Base-by-base conservation (phyloP, 2,329 filamentous ascomycete genomes). In the Colletotrichum gloeosporioides region DNA sequence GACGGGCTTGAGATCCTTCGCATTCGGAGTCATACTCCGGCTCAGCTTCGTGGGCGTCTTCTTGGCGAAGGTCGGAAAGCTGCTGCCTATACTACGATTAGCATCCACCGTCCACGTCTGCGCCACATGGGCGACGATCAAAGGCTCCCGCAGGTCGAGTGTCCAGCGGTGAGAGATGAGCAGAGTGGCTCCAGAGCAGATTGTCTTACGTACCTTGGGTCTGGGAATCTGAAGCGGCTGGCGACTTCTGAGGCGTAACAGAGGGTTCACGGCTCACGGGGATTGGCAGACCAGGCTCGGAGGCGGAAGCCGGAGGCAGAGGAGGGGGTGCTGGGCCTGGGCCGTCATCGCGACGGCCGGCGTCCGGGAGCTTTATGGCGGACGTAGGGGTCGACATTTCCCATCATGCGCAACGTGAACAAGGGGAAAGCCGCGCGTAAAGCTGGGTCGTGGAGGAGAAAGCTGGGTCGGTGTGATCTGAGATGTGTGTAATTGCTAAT, bases 181-280 rank as follows among this genome's bases (percentile, higher is more conserved):
- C 59, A 65, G 9, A 25, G 16, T 34, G 59, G 13, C 25, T 31
- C 70, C 49, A 27, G 31, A 27, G 32, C 27, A 63, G 8, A 36
- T 39, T 8, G 49, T 15, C 9, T 53, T 62, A 74, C 82, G 70
- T 82, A 85, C 83, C 82, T 78, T 81, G 80, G 36, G 80, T 70
- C 36, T 84, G 80, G 36, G 80, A 73, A 36, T 84, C 83, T 75
- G 82, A 79, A 63, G 69, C 77, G 36, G 79, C 80, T 71, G 83
- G 75, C 71, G 79, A 76, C 75, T 81, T 77, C n/a, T 77, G 75
- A 27, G 61, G 34, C 13, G 53, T 75, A 15, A 72, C 69, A n/a
- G 75, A 75, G n/a, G 44, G 36, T 57, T 77, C 72, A 8, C 62
- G 77, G 44, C 78, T 77, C 72, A 74, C 77, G 62, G 80, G 77